These are phyloP conservation scores for Fraxinus pennsylvanica DNA, from an alignment of 257 asterid species.

Conservation along the genomic window DNA sequence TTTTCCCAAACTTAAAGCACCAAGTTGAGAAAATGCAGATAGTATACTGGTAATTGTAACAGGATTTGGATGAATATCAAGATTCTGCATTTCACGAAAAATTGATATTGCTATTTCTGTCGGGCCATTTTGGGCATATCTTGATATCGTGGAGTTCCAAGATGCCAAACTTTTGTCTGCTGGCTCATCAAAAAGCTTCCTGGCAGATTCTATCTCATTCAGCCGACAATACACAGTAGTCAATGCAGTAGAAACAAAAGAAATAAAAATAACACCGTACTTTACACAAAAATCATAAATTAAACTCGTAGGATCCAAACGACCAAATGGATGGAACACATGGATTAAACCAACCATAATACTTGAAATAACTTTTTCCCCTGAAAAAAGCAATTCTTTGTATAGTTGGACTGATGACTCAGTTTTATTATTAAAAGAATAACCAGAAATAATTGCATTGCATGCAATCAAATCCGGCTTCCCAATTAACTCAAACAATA, in stretches of 20 bases:
- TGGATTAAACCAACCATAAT: slow-evolving; percentile 80
- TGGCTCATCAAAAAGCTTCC: slow-evolving; percentile 68
- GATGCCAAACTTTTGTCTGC: slow-evolving; percentile 66
- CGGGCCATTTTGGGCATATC: slow-evolving; percentile 80
- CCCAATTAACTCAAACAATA: slow-evolving; percentile 51
- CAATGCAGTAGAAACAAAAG: slow-evolving; percentile 77
- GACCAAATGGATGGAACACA: slow-evolving; percentile 69
- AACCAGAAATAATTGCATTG: slow-evolving; percentile 78
- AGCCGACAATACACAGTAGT: slow-evolving; percentile 71
- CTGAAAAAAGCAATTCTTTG: slow-evolving; percentile 50
- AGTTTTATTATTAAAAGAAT: slow-evolving; percentile 47
- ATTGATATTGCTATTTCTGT: slow-evolving; percentile 73
- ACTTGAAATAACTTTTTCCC: slow-evolving; percentile 55
- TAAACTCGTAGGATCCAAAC: slow-evolving; percentile 47
- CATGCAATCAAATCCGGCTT: slow-evolving; percentile 74
- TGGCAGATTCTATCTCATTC: slow-evolving; percentile 64
- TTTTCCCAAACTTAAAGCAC: slow-evolving; percentile 76
- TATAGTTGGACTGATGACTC: slow-evolving; percentile 55
- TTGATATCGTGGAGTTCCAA: slow-evolving; percentile 96
- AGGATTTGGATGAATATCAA: slow-evolving; percentile 76
- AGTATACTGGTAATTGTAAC: slow-evolving; percentile 76
- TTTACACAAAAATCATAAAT: slow-evolving; percentile 71
- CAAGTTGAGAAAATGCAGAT: slow-evolving; percentile 92
- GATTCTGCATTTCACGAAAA: slow-evolving; percentile 77
- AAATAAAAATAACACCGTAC: slow-evolving; percentile 40